Evolutionary conservation across 257 asterid species (phyloP).

Genomic region (Paulownia fortunei): DNA sequence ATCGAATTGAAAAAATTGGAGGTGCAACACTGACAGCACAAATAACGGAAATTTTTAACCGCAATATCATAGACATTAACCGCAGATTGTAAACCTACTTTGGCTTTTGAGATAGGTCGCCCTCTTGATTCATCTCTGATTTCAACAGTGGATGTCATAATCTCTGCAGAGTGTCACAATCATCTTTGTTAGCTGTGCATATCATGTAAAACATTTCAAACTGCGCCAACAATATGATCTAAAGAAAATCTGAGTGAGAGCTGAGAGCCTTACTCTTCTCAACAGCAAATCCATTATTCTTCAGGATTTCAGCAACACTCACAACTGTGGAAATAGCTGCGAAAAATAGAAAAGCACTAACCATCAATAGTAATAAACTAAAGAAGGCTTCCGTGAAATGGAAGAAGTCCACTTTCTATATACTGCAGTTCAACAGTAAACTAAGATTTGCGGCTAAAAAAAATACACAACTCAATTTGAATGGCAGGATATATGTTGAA

Average conservation of each 20-base stretch:
- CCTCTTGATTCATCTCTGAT: slow-evolving; percentile 79
- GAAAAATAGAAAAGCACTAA: slow-evolving; percentile 14
- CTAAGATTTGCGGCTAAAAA: not conserved
- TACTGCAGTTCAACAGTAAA: not conserved
- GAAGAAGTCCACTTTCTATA: not conserved
- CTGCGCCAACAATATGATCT: slow-evolving; percentile 6
- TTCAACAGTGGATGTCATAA: slow-evolving; percentile 79
- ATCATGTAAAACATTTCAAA: not conserved
- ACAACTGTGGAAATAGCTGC: slow-evolving; percentile 84
- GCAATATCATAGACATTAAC: not conserved
- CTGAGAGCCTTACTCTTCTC: slow-evolving; percentile 63
- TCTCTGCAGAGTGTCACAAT: slow-evolving; percentile 54
- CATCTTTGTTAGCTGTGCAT: not conserved
- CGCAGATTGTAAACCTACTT: slow-evolving; percentile 48
- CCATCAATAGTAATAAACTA: slow-evolving; percentile 13
- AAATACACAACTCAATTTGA: not conserved
- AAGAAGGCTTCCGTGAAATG: not conserved
- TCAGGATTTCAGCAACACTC: slow-evolving; percentile 72
- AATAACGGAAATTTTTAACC: not conserved
- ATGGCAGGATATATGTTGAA: not conserved
- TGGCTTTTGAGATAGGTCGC: slow-evolving; percentile 74
- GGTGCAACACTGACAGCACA: not conserved
- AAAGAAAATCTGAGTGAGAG: not conserved
- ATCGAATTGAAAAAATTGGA: not conserved
- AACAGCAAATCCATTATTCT: slow-evolving; percentile 73